These are phyloP conservation scores for Solioccasus polychromus DNA, from an alignment of 768 basidiomycete genomes.

Conservation along the genomic window DNA sequence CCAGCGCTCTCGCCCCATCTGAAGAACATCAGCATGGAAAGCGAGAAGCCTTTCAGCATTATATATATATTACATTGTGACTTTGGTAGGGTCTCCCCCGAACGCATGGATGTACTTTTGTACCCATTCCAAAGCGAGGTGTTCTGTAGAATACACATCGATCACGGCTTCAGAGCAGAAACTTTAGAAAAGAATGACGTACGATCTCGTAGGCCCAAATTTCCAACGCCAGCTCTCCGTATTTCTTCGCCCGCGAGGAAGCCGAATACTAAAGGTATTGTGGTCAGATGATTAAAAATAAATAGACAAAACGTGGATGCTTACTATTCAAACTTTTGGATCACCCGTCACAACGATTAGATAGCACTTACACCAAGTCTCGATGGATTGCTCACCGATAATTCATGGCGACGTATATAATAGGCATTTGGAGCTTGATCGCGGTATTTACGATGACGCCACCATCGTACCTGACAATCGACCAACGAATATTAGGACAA, in stretches of 20 bases:
- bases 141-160: conserved; percentile 22
- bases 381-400: conserved; percentile 39
- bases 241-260: conserved; percentile 43
- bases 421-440: conserved; percentile 29
- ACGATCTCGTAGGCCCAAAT: conserved; percentile 51
- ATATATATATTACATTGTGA: conserved; percentile 26
- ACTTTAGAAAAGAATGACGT: background rate
- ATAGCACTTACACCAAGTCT: background rate
- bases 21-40: background rate
- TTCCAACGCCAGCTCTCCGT: conserved; percentile 39
- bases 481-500: background rate
- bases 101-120: conserved; percentile 57
- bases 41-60: background rate
- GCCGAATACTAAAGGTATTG: conserved; percentile 28
- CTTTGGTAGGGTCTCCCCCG: conserved; percentile 53
- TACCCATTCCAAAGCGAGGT: conserved; percentile 49
- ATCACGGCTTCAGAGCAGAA: too few relatives aligned
- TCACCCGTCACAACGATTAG: background rate
- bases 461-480: conserved; percentile 12
- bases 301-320: background rate
- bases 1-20: conserved; percentile 39
- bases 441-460: conserved; percentile 31
- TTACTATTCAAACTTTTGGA: conserved; percentile 11
- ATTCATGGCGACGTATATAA: conserved; percentile 40
- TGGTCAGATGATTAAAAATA: background rate